Percentiles rank a stretch among this genome's conserved stretches.
Evolutionary conservation across 1,284 basidiomycete species (phyloP).

Genomic region (Malassezia dermatis): DNA sequence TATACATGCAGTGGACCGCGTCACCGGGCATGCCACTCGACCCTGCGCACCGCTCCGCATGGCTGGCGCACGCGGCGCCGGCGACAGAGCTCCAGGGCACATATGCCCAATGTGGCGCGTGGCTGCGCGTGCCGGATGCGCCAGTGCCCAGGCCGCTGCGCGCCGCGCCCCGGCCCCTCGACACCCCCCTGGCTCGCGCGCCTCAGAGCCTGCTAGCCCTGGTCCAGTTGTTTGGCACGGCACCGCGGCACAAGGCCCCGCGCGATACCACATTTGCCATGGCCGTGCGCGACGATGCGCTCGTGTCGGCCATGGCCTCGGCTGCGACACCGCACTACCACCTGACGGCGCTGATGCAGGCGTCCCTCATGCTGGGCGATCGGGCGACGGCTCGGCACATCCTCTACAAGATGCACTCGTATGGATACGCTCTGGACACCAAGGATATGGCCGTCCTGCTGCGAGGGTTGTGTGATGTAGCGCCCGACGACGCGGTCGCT

Average conservation of each 20-base stretch:
- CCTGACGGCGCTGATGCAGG: constrained; percentile 15
- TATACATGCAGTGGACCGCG: constrained; percentile 3
- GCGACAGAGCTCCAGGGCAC: not conserved
- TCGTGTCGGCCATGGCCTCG: not conserved
- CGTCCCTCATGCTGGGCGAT: constrained; percentile 9
- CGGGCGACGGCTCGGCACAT: not conserved
- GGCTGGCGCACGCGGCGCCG: not conserved
- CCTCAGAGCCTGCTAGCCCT: constrained; percentile 7
- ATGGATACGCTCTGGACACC: not conserved
- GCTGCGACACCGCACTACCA: not conserved
- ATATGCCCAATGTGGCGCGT: not conserved
- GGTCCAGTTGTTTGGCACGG: constrained; percentile 3
- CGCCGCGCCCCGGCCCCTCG: not conserved
- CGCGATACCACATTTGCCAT: not conserved
- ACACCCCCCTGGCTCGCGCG: not conserved
- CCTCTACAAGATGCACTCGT: not conserved
- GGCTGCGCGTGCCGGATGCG: not conserved
- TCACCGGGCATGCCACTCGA: not conserved
- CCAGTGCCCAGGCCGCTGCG: not conserved
- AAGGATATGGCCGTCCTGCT: constrained; percentile 14
- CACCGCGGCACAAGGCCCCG: not conserved
- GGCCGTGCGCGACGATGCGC: constrained; percentile 9
- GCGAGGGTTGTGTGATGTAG: constrained; percentile 3
- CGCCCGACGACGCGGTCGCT: not conserved
- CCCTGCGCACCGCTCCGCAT: not conserved